Conservation (phyloP, 495 filamentous ascomycete genomes). For the Symbiotaphrina buchneri region DNA sequence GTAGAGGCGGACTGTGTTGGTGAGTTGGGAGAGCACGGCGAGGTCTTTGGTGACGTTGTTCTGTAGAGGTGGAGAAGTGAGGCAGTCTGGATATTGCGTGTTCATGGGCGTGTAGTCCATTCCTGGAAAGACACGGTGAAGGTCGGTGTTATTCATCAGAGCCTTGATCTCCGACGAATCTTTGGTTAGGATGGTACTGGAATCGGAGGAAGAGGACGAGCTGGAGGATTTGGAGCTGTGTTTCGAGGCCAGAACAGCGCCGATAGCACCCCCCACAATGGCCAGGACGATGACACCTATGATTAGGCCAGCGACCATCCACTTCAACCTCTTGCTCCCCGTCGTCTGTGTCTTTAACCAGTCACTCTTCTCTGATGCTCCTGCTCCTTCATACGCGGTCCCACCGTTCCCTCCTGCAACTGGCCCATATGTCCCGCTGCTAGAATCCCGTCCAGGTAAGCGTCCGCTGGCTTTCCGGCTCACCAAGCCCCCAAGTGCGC, state of each 20-base stretch:
- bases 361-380: slow-evolving; percentile 27
- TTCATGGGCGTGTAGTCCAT: slow-evolving; percentile 91
- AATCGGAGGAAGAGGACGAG: slow-evolving; percentile 4
- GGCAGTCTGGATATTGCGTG: slow-evolving; percentile 72
- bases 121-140: slow-evolving; percentile 92
- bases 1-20: slow-evolving; percentile 74
- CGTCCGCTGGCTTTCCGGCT: slow-evolving; percentile 11
- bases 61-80: slow-evolving; percentile 56
- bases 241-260: slow-evolving; percentile 37
- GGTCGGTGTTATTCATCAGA: slow-evolving; percentile 52
- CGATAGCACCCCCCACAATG: slow-evolving; percentile 59
- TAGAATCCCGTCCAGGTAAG: slow-evolving; percentile 5
- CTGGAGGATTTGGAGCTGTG: slow-evolving; percentile 6
- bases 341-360: slow-evolving; percentile 33
- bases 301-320: slow-evolving; percentile 43
- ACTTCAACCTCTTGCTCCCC: slow-evolving; percentile 43
- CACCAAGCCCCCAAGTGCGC: slow-evolving; percentile 14
- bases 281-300: slow-evolving; percentile 38
- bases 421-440: slow-evolving; percentile 26
- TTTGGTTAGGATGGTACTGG: slow-evolving; percentile 34
- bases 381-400: too few species aligned
- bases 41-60: slow-evolving; percentile 89
- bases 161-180: slow-evolving; percentile 61
- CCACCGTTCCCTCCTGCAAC: slow-evolving; percentile 25
- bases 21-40: slow-evolving; percentile 78